Percentiles rank a stretch among this genome's conserved stretches.
These are phyloP conservation scores for Microdochium bolleyi DNA, from an alignment of 2,329 filamentous ascomycete species.

Conservation along the genomic window DNA sequence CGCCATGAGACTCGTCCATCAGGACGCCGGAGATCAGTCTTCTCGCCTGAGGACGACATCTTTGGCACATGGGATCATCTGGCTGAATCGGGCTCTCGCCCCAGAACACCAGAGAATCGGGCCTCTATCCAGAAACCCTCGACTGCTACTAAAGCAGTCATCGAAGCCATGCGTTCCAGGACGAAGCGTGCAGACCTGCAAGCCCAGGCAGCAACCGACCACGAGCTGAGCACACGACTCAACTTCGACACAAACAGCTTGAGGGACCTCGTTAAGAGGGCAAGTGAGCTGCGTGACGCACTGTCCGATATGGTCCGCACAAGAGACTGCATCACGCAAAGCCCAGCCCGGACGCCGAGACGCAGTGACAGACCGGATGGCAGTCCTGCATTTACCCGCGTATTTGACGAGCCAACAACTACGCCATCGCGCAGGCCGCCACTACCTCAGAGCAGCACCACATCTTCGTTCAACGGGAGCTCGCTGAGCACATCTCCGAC, in stretches of 20 bases:
- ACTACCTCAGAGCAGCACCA: conserved; percentile 43
- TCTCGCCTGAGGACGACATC: conserved; percentile 59
- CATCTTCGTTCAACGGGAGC: conserved; percentile 39
- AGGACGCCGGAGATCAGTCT: conserved; percentile 51
- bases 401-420: conserved; percentile 54
- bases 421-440: conserved; percentile 39
- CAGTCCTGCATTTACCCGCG: conserved; percentile 59
- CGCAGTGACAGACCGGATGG: conserved; percentile 40
- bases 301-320: conserved; percentile 53
- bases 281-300: conserved; percentile 49
- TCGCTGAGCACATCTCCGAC: conserved; percentile 46
- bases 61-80: conserved; percentile 44
- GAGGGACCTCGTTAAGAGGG: conserved; percentile 57
- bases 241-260: conserved; percentile 64
- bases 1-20: conserved; percentile 38
- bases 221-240: conserved; percentile 38
- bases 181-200: conserved; percentile 26
- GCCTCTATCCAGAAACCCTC: conserved; percentile 26
- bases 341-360: conserved; percentile 42
- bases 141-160: conserved; percentile 51
- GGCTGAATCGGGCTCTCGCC: conserved; percentile 26
- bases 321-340: conserved; percentile 49
- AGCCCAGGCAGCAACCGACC: conserved; percentile 18
- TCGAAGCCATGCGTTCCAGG: conserved; percentile 55
- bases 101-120: conserved; percentile 31